Conservation (phyloP, 331 rosid genomes). For the Ulmus americana region DNA sequence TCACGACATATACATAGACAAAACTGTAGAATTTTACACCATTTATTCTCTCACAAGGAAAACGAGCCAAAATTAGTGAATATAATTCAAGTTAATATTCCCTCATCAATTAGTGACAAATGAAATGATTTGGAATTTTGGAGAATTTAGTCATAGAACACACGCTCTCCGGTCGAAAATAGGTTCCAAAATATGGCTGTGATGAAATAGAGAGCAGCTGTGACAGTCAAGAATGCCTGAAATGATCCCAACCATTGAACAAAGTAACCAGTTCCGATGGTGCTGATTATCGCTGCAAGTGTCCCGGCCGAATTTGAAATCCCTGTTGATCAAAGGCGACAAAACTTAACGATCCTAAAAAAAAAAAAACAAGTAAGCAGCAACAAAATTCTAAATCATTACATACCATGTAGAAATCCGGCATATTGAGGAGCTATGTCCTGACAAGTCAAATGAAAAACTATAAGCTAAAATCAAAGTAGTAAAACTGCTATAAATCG, state of each 20-base stretch:
- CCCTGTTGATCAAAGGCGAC: conserved; percentile 36
- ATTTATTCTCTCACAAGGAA: not conserved
- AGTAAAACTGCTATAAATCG: not conserved
- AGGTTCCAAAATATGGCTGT: conserved; percentile 74
- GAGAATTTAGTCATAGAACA: conserved; percentile 39
- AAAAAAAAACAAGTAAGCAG: not conserved
- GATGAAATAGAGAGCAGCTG: conserved; percentile 61
- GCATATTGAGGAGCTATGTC: conserved; percentile 93
- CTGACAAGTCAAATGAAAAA: conserved; percentile 36
- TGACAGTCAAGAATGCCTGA: conserved; percentile 73
- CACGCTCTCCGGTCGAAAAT: conserved; percentile 71
- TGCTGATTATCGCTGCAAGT: conserved; percentile 81
- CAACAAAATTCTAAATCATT: not conserved
- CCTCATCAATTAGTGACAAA: not conserved
- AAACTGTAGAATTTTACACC: not conserved
- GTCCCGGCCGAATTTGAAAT: conserved; percentile 82
- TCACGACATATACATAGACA: no score
- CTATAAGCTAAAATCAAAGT: conserved; percentile 7
- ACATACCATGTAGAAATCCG: conserved; percentile 80
- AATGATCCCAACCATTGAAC: conserved; percentile 90
- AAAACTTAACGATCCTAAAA: not conserved
- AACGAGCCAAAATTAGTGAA: not conserved
- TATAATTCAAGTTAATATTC: not conserved
- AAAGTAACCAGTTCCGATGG: conserved; percentile 92
- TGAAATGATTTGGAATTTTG: not conserved